Conservation (phyloP, 192 early-diverging fungal genomes). For the Anaeromyces robustus region DNA sequence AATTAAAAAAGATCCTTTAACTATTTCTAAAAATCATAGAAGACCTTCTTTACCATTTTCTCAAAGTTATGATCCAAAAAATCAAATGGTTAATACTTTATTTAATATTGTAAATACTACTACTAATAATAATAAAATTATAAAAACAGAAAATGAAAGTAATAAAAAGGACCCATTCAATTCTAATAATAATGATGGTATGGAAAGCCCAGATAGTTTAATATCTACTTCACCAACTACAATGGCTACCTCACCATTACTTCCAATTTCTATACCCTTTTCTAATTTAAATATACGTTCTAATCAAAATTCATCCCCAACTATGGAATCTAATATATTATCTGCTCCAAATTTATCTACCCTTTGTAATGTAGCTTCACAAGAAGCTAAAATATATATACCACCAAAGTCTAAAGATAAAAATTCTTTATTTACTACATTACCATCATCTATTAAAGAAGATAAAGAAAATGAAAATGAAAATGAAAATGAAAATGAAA, state of each 20-base stretch:
- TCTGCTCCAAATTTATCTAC: background rate
- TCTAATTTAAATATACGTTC: background rate
- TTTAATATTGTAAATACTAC: background rate
- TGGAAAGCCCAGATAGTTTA: background rate
- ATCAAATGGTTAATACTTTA: background rate
- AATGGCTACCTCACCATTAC: background rate
- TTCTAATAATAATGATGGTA: background rate
- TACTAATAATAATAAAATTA: background rate
- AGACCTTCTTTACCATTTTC: background rate
- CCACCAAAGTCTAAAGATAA: background rate
- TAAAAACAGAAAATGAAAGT: background rate
- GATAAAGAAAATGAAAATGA: background rate
- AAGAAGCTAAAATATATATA: background rate
- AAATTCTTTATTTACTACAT: background rate
- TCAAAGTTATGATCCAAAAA: background rate
- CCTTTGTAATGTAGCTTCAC: background rate
- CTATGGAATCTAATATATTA: background rate
- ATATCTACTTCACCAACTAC: background rate
- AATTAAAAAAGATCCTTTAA: background rate
- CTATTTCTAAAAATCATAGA: background rate
- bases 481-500: no score
- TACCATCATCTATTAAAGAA: background rate
- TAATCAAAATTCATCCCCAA: background rate
- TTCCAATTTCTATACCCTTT: background rate
- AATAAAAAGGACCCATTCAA: background rate